These are phyloP conservation scores for Suhomyces coccinellae DNA, from an alignment of 1,139 yeast genomes.

Conservation along the genomic window DNA sequence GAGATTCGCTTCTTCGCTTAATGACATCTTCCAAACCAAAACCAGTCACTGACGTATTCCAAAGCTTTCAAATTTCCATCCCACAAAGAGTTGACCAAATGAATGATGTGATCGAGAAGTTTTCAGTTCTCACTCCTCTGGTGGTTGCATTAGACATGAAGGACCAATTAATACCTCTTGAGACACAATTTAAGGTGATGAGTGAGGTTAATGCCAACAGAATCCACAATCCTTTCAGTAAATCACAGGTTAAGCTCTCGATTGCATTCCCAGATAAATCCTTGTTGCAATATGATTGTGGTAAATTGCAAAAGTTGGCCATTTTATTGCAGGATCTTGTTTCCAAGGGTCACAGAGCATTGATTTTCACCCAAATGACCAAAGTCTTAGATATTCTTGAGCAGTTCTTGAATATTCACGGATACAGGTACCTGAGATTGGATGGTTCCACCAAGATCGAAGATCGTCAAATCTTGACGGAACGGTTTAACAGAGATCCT, in stretches of 20 bases:
- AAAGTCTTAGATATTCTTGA: constrained; percentile 91
- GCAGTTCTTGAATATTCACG: constrained; percentile 90
- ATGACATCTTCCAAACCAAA: constrained; percentile 20
- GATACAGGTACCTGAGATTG: constrained; percentile 88
- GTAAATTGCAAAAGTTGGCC: constrained; percentile 87
- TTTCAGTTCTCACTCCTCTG: constrained; percentile 84
- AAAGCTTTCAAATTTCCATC: constrained; percentile 39
- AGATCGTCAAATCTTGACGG: constrained; percentile 92
- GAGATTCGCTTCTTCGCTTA: constrained; percentile 40
- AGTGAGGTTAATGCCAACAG: constrained; percentile 36
- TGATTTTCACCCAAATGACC: constrained; percentile 98
- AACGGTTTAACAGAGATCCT: constrained; percentile 83
- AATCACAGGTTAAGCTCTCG: constrained; percentile 80
- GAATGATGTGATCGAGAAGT: constrained; percentile 65
- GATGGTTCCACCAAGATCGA: constrained; percentile 98
- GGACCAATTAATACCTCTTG: constrained; percentile 50
- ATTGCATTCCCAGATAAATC: constrained; percentile 97
- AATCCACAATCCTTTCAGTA: constrained; percentile 70
- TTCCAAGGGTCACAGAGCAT: constrained; percentile 86
- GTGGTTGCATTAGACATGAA: constrained; percentile 80
- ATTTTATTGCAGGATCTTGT: constrained; percentile 71
- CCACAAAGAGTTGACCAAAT: constrained; percentile 43
- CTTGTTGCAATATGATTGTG: constrained; percentile 91
- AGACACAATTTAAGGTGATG: constrained; percentile 32
- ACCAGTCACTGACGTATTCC: constrained; percentile 29